Evolutionary conservation across 2,329 filamentous ascomycete genomes (phyloP), one percentile per base, ranked within the genome.

Genomic region (Hirsutella thompsonii): DNA sequence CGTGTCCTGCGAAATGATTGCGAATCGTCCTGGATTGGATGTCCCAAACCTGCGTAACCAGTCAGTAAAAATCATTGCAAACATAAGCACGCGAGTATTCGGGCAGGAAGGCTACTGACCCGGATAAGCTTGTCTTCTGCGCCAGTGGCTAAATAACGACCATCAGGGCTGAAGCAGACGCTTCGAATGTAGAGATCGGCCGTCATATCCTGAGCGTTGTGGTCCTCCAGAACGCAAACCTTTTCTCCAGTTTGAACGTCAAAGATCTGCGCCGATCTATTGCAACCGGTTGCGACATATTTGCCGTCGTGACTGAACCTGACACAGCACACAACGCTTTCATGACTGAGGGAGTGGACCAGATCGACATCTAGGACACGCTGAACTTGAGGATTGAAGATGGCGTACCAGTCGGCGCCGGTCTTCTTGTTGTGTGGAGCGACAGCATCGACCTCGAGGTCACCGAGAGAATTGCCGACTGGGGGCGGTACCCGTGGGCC

Each of bases 201-300:
- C 41, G 84, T 81, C 52, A 89, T 80, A 50, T 93, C 87, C 9
- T 54, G 50, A 36, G 88, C 85, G 36, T 74, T 82, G 52, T 90
- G 83, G 53, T 98, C 92, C 60, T 94, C 87, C 28, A 96, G 70
- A 44, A 92, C 82, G 50, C 86, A 92, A 40, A 96, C 79, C 60
- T 90, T 92, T 51, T 86, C 78, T 42, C 92, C 92, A 14, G 78
- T 83, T 53, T 78, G 73, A 34, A 96, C 90, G 49, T 98, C 92
- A 61, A 92, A 98, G 53, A 98, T 98, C 63, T 96, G 90, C n/a
- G 92, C 92, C n/a, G 88, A 94, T 48, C 89, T 74, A 63, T 98
- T 98, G 71, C 92, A 96, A 35, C 92, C 92, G 5, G 92, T 98
- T 8, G 92, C 92, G 42, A 98, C 84, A 52, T 86, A 95, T 57